phyloP scores from a whole-genome alignment of 768 basidiomycete species.

The Suillus alpinus region DNA sequence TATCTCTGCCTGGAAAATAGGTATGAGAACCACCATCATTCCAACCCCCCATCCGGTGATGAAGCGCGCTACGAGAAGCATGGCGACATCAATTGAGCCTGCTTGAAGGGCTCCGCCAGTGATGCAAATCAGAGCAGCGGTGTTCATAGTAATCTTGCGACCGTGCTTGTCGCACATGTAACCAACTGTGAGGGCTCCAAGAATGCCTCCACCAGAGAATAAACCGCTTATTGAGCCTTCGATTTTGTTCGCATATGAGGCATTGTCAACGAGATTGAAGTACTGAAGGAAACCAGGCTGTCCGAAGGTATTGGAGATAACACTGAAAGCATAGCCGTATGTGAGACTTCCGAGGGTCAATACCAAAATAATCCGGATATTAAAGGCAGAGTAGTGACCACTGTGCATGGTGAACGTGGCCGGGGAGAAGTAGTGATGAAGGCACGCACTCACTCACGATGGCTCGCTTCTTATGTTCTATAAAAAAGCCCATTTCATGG shows the following conservation, averaged over 20 bases:
- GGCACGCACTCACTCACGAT: background rate
- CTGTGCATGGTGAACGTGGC: background rate
- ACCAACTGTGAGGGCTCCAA: slow-evolving; percentile 2
- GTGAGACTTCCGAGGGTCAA: slow-evolving; percentile 1
- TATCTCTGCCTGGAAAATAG: background rate
- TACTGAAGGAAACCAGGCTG: background rate
- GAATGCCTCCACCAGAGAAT: slow-evolving; percentile 2
- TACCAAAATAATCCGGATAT: slow-evolving; percentile 1
- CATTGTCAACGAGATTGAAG: background rate
- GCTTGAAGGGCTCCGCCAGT: slow-evolving; percentile 6
- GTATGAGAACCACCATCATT: slow-evolving; percentile 7
- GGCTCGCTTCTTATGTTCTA: background rate
- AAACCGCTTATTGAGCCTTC: slow-evolving; percentile 1
- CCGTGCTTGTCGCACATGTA: slow-evolving; percentile 1
- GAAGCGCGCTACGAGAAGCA: slow-evolving; percentile 2
- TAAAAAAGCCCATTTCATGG: background rate
- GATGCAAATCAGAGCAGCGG: background rate
- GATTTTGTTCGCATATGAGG: background rate
- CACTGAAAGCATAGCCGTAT: slow-evolving; percentile 4
- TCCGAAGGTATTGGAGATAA: background rate
- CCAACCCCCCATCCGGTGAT: slow-evolving; percentile 6
- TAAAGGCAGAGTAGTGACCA: slow-evolving; percentile 1
- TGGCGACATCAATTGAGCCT: background rate
- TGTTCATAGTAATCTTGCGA: slow-evolving; percentile 3
- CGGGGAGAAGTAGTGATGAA: background rate